Conservation (phyloP, 2,329 filamentous ascomycete species). For the Chaetomium sp. region DNA sequence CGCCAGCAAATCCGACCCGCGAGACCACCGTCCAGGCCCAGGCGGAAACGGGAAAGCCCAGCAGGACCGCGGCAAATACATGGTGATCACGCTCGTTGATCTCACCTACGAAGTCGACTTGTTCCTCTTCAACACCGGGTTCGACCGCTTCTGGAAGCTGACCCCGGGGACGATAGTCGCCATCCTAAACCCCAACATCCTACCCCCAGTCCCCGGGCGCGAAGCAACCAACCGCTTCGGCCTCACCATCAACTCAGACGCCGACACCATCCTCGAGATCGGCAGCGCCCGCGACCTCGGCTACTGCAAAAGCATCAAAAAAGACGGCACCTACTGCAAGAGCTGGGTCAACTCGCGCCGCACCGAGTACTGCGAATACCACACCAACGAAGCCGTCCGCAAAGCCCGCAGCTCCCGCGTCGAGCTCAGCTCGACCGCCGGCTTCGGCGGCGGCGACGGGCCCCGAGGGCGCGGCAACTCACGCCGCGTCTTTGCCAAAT, state of each 20-base stretch:
- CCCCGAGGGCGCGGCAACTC: constrained; percentile 7
- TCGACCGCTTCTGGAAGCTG: constrained; percentile 91
- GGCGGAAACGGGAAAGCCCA: constrained; percentile 42
- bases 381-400: constrained; percentile 73
- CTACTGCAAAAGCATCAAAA: constrained; percentile 78
- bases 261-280: constrained; percentile 85
- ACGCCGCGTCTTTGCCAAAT: constrained; percentile 15
- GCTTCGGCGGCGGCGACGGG: constrained; percentile 38
- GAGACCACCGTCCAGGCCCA: constrained; percentile 45
- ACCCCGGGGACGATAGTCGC: constrained; percentile 84
- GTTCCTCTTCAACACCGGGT: constrained; percentile 85
- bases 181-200: constrained; percentile 82
- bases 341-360: constrained; percentile 83
- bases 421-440: constrained; percentile 66
- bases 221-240: constrained; percentile 78
- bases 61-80: constrained; percentile 72
- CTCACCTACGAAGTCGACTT: constrained; percentile 86
- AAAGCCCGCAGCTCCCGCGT: constrained; percentile 61
- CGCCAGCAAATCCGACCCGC: constrained; percentile 80
- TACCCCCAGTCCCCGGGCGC: constrained; percentile 73
- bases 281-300: constrained; percentile 79
- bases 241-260: constrained; percentile 75
- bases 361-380: constrained; percentile 88
- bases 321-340: constrained; percentile 73
- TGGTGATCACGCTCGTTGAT: constrained; percentile 83